Percentiles rank a stretch among this genome's conserved stretches.
Conservation (phyloP, 2,329 filamentous ascomycete species). For the Fusarium pilosicola region DNA sequence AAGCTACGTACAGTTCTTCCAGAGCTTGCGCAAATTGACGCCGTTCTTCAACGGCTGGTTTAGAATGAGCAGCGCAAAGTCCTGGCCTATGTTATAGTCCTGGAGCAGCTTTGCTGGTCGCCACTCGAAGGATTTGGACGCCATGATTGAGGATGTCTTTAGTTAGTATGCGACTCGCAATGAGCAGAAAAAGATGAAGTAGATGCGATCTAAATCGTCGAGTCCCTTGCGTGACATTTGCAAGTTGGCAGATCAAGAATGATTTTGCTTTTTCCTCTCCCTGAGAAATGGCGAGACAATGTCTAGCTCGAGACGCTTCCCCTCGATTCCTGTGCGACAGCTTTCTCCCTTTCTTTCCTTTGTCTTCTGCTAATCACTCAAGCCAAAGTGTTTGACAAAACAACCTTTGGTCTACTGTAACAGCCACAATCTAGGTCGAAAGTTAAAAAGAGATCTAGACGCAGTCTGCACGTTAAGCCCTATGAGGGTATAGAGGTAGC, state of each 20-base stretch:
- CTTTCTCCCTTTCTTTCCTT: slow-evolving; percentile 8
- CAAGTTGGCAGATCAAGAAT: not conserved
- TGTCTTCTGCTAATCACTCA: not conserved
- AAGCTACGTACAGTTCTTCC: slow-evolving; percentile 58
- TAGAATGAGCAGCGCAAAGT: slow-evolving; percentile 60
- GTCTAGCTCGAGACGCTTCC: slow-evolving; percentile 15
- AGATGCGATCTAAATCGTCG: not conserved
- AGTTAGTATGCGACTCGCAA: not conserved
- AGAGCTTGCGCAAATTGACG: slow-evolving; percentile 58
- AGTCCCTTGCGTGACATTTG: not conserved
- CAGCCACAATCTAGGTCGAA: slow-evolving; percentile 13
- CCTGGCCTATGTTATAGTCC: slow-evolving; percentile 45
- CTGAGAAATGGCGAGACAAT: slow-evolving; percentile 4
- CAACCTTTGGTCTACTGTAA: slow-evolving; percentile 18
- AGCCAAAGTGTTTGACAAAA: slow-evolving; percentile 5
- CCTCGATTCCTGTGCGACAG: slow-evolving; percentile 36
- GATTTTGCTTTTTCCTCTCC: slow-evolving; percentile 16
- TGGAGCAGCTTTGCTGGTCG: slow-evolving; percentile 52
- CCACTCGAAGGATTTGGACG: slow-evolving; percentile 50
- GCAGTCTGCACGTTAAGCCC: not conserved
- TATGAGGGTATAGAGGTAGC: not conserved
- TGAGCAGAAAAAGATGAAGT: not conserved
- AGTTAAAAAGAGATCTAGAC: slow-evolving; percentile 13
- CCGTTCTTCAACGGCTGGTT: slow-evolving; percentile 62
- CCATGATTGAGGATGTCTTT: slow-evolving; percentile 30